A percentile compares a stretch with the other conserved stretches of the same genome.
These are phyloP conservation scores for Dentiscutata heterogama DNA, from an alignment of 371 early-diverging fungal genomes.

Conservation along the genomic window DNA sequence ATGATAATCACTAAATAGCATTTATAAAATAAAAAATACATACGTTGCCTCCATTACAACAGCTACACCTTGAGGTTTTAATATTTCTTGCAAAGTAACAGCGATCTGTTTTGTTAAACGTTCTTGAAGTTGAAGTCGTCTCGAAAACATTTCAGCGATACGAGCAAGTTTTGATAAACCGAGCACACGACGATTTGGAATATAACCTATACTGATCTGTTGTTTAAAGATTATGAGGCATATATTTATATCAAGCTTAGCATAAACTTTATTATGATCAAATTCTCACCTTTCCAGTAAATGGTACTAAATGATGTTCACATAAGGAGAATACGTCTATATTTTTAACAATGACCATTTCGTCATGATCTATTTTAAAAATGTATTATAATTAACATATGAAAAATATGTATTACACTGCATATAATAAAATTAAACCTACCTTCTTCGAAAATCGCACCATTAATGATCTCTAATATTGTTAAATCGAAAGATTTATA, in stretches of 20 bases:
- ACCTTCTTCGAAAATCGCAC: constrained; percentile 97
- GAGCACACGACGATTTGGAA: constrained; percentile 94
- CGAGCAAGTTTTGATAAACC: constrained; percentile 98
- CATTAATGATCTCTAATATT: constrained; percentile 81
- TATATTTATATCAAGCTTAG: background rate
- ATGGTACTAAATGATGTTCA: constrained; percentile 99
- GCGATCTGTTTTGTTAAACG: constrained; percentile 98
- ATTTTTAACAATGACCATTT: constrained; percentile 97
- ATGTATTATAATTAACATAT: background rate
- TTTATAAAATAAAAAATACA: constrained; percentile 32
- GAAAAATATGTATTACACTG: background rate
- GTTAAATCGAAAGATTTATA: background rate
- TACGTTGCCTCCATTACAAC: constrained; percentile 96
- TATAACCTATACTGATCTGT: constrained; percentile 92
- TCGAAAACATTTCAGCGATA: constrained; percentile 97
- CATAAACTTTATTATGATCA: background rate
- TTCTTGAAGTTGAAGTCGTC: constrained; percentile 98
- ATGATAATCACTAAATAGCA: background rate
- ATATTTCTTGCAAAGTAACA: constrained; percentile 85
- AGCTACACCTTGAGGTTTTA: constrained; percentile 97
- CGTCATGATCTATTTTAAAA: constrained; percentile 89
- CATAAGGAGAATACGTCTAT: constrained; percentile 96
- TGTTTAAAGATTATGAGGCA: background rate
- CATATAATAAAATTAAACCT: constrained; percentile 33
- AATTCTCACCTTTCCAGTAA: constrained; percentile 86